Evolutionary conservation across 176 grass and related monocot genomes (phyloP).

Genomic region (Calamus simplicifolius): DNA sequence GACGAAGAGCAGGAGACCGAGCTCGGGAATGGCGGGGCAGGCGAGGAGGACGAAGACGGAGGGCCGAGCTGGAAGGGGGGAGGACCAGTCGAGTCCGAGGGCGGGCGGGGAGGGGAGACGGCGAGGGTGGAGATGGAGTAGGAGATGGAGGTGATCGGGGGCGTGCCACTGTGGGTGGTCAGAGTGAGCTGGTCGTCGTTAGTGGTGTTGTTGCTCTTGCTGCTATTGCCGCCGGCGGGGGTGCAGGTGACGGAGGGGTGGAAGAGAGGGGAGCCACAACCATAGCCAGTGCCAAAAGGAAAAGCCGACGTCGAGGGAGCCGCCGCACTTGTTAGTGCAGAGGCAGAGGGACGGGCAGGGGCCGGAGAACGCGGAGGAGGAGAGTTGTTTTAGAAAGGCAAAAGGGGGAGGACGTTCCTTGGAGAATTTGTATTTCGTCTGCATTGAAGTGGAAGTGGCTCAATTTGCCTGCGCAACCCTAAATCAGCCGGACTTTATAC

Average conservation of each 20-base stretch:
- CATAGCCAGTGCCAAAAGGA: constrained; percentile 10
- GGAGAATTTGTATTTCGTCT: background rate
- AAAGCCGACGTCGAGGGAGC: constrained; percentile 8
- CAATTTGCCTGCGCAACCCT: no score
- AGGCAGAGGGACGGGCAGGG: background rate
- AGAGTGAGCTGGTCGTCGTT: background rate
- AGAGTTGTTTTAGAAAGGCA: background rate
- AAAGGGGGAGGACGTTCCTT: background rate
- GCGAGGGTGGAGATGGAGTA: constrained; percentile 12
- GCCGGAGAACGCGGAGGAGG: background rate
- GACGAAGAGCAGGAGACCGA: constrained; percentile 5
- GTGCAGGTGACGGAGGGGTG: constrained; percentile 10
- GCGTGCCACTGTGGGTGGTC: constrained; percentile 4
- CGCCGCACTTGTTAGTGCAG: constrained; percentile 5
- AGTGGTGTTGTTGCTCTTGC: no score
- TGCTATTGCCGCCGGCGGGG: background rate
- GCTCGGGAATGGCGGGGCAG: background rate
- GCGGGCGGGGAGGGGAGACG: constrained; percentile 1
- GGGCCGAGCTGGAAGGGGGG: background rate
- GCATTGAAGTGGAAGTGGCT: no score
- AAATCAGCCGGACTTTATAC: no score
- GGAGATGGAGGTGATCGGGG: constrained; percentile 15
- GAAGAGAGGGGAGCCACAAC: constrained; percentile 15
- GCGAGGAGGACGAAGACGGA: constrained; percentile 14
- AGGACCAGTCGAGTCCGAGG: constrained; percentile 16